These are phyloP conservation scores for Maudiozyma turicensis DNA, from an alignment of 805 yeast genomes.

Conservation along the genomic window DNA sequence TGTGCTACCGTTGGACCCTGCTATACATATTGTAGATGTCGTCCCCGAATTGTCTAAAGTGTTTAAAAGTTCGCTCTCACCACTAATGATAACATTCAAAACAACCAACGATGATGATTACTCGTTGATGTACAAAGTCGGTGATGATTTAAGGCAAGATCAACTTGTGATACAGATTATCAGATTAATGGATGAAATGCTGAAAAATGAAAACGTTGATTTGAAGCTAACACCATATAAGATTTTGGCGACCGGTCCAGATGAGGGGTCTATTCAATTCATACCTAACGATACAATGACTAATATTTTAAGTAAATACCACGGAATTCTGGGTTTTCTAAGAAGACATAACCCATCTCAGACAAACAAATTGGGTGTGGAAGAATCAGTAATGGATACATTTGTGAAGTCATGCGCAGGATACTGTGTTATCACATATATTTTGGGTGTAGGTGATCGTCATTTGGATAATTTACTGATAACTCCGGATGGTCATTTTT, in stretches of 20 bases:
- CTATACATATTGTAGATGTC: conserved; percentile 61
- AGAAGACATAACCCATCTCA: conserved; percentile 54
- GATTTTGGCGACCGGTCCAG: conserved; percentile 81
- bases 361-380: conserved; percentile 28
- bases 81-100: conserved; percentile 71
- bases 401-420: conserved; percentile 96
- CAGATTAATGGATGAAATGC: conserved; percentile 76
- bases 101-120: conserved; percentile 46
- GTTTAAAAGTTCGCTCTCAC: conserved; percentile 85
- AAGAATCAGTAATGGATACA: conserved; percentile 70
- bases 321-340: conserved; percentile 67
- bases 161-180: conserved; percentile 94
- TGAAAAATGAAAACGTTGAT: conserved; percentile 85
- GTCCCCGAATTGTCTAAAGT: conserved; percentile 74
- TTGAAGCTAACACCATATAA: conserved; percentile 79
- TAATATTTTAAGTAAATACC: conserved; percentile 59
- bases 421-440: conserved; percentile 89
- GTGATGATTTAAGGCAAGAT: conserved; percentile 92
- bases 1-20: conserved; percentile 77
- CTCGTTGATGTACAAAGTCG: conserved; percentile 86
- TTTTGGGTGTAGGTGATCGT: conserved; percentile 94
- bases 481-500: conserved; percentile 77
- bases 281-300: conserved; percentile 90
- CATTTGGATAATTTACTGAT: conserved; percentile 84
- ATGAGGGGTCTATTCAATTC: conserved; percentile 89